Base-by-base conservation (phyloP, 2,329 filamentous ascomycete genomes). In the Fusarium sp. region DNA sequence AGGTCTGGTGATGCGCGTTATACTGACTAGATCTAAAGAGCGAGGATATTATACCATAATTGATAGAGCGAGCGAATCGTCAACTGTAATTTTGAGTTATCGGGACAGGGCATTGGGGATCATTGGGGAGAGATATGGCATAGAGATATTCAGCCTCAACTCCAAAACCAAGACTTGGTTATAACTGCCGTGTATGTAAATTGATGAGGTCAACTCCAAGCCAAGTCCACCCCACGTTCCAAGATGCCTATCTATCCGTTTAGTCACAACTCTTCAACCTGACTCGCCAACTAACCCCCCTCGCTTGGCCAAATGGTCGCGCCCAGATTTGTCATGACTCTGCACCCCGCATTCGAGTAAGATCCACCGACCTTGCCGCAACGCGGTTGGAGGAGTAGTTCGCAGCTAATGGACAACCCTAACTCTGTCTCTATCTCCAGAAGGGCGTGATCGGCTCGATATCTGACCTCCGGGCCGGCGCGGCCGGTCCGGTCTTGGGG, bases 11-110 rank as follows among this genome's bases (percentile, higher is more conserved):
- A 65, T 22, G 58, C 43, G 10, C 70, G 68, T 62, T 78, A 78
- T 50, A 75, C 70, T 11, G 76, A 77, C 38, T 77, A 71, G 45
- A 59, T 12, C 3, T 43, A 57, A 30, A 58, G 27, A 40, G 61
- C 22, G 30, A n/a, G n/a, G 37, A 14, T 8, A 25, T 27, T 27
- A 7, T 43, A 38, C 14, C 4, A 56, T 45, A 27, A 63, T 62
- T 65, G 52, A 58, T 52, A 52, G 47, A 52, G 47, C 47, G 47
- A 52, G 47, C 47, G 47, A 52, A 32, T 52, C 10, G 47, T 30
- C 47, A 8, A 32, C 27, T 52, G 25, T 32, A 52, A 52, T 52
- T 30, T 30, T 37, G 22, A 14, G 50, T 37, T 65, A 65, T 30
- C 20, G 10, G 11, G 45, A 17, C 25, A 32, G 10, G 17, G 15